Evolutionary conservation across 2,329 filamentous ascomycete genomes (phyloP), one percentile per base, ranked within the genome.

Genomic region (Ophiostoma ips): DNA sequence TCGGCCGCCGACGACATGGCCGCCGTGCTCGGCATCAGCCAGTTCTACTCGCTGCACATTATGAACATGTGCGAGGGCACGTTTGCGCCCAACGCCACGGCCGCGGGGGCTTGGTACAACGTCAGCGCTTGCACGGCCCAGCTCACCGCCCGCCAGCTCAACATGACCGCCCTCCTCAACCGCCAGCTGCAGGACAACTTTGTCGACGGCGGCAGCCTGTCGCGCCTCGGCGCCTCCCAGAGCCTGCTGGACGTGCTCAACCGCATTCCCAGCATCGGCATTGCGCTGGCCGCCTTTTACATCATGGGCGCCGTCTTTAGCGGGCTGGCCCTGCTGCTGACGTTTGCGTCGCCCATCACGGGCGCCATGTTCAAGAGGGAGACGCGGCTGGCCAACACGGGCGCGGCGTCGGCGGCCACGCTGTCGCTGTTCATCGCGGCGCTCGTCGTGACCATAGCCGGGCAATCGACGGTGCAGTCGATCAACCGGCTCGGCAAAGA

Each of bases 281-380:
- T 71, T n/a, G 67, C 64, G 24, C 61, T 73, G 45, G 71, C 72
- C 58, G 61, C 73, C 46, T 60, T 77, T 50, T 76, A 71, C 59
- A 66, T 71, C 37, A 54, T 76, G 2, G 67, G 63, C 49, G 61
- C 66, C 44, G 65, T 60, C 16, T 63, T 70, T 55, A 62, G 68
- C 2, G 71, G 68, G 11, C 59, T 73, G 2, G 63, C 66, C 31
- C 66, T 74, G 58, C 66, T 74, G 58, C 58, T 76, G 2, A 57
- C 60, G 13, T 65, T 62, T 46, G 62, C 56, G 9, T 63, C 65
- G 37, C 53, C 71, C 48, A 51, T 53, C 10, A 50, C 38, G 37
- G 54, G 48, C 30, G 24, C 36, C 28, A 44, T 31, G 47, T 45
- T 46, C 44, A 34, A 51, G 53, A 47, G 58, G 52, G 37, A 19